These are phyloP conservation scores for Saturnispora serradocipensis DNA, from an alignment of 805 yeast species.

Conservation along the genomic window DNA sequence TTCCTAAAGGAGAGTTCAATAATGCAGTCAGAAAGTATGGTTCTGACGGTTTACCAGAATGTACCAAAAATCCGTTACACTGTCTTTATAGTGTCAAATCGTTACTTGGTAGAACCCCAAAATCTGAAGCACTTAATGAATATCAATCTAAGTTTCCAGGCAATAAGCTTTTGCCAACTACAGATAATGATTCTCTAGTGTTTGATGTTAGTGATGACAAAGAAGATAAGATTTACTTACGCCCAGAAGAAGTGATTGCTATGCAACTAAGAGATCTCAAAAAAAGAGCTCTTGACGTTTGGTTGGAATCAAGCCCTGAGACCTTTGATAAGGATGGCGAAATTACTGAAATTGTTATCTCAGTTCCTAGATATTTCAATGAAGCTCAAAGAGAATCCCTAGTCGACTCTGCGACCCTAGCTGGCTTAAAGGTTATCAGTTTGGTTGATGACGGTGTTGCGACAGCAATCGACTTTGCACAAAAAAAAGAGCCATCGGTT, in stretches of 20 bases:
- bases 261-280: constrained; percentile 69
- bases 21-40: constrained; percentile 71
- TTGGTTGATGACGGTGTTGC: constrained; percentile 90
- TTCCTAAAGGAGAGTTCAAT: constrained; percentile 20
- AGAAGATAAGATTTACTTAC: constrained; percentile 26
- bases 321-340: constrained; percentile 30
- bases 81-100: constrained; percentile 62
- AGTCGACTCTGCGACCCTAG: constrained; percentile 60
- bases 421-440: constrained; percentile 55
- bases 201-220: constrained; percentile 28
- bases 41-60: constrained; percentile 56
- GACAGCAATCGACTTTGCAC: constrained; percentile 73
- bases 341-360: constrained; percentile 59
- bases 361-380: constrained; percentile 67
- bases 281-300: constrained; percentile 50
- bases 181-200: constrained; percentile 44
- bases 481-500: constrained; percentile 36
- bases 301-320: constrained; percentile 44
- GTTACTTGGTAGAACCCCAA: constrained; percentile 55
- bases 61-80: constrained; percentile 63
- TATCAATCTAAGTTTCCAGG: constrained; percentile 56
- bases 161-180: constrained; percentile 32
- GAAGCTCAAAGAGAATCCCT: constrained; percentile 62
- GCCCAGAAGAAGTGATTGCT: constrained; percentile 73
- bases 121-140: constrained; percentile 36